Conservation (phyloP, 345 rosid genomes). For the Angophora floribunda region DNA sequence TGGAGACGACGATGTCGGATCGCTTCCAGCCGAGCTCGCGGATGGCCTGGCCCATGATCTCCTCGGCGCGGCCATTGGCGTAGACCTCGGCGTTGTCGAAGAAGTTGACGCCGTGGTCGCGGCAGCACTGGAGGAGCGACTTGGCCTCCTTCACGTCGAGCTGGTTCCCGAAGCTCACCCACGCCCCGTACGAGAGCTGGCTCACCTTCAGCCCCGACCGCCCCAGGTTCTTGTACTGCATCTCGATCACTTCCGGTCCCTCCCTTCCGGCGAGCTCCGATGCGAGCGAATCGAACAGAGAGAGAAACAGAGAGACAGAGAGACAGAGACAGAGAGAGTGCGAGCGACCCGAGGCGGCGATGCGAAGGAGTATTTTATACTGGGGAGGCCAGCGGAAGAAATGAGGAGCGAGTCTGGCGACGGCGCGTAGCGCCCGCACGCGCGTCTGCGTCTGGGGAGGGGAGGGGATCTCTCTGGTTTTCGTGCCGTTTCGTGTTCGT, state of each 20-base stretch:
- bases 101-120: constrained; percentile 90
- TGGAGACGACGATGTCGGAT: constrained; percentile 82
- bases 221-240: constrained; percentile 93
- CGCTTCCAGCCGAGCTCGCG: constrained; percentile 98
- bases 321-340: not conserved
- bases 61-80: constrained; percentile 95
- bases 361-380: not conserved
- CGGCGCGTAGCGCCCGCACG: not conserved
- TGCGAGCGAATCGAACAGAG: not conserved
- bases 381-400: not conserved
- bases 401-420: not conserved
- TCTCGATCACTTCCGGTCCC: not conserved
- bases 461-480: not conserved
- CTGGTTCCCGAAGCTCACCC: constrained; percentile 98
- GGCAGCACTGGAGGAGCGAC: constrained; percentile 85
- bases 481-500: not conserved
- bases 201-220: constrained; percentile 88
- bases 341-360: not conserved
- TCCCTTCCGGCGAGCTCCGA: not conserved
- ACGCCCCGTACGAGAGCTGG: constrained; percentile 83
- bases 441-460: not conserved
- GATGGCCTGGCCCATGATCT: constrained; percentile 97
- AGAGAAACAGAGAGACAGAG: not conserved
- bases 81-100: constrained; percentile 99
- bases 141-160: constrained; percentile 95